A percentile compares a stretch with the other conserved stretches of the same genome.
Evolutionary conservation across 352 stramenopile genomes (phyloP).

Genomic region (Pythium myriotylum): DNA sequence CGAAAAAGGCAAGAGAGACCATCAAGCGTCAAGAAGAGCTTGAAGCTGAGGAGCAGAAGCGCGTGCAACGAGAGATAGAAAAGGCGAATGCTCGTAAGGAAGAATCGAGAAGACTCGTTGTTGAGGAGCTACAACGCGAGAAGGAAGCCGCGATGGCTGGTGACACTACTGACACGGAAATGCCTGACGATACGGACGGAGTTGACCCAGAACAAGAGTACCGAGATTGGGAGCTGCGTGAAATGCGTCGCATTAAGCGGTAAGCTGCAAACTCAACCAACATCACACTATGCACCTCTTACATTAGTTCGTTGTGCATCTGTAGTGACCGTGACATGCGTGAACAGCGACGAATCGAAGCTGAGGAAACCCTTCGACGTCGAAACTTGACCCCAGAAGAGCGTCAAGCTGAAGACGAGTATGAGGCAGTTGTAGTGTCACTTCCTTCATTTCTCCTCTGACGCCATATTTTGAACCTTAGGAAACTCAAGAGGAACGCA

Average conservation of each 20-base stretch:
- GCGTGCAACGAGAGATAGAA: conserved; percentile 52
- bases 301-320: background rate
- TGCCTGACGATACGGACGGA: conserved; percentile 90
- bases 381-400: conserved; percentile 97
- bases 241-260: conserved; percentile 93
- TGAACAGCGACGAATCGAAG: conserved; percentile 80
- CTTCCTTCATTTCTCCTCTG: background rate
- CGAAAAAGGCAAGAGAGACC: conserved; percentile 87
- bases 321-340: conserved; percentile 83
- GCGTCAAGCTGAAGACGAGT: conserved; percentile 90
- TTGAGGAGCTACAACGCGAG: conserved; percentile 73
- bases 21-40: conserved; percentile 82
- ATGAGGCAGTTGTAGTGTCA: conserved; percentile 28
- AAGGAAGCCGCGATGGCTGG: conserved; percentile 46
- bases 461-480: conserved; percentile 17
- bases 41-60: conserved; percentile 70
- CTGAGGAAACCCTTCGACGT: conserved; percentile 83
- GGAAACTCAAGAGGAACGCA: conserved; percentile 82
- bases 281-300: background rate
- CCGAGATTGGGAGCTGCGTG: conserved; percentile 92
- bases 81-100: conserved; percentile 62
- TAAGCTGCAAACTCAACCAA: conserved; percentile 15
- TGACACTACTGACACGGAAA: conserved; percentile 78
- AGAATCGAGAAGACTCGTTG: conserved; percentile 76
- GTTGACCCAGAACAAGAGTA: conserved; percentile 91